A percentile compares a stretch with the other conserved stretches of the same genome.
Conservation (phyloP, 352 stramenopile species). For the Pythium insidiosum region DNA sequence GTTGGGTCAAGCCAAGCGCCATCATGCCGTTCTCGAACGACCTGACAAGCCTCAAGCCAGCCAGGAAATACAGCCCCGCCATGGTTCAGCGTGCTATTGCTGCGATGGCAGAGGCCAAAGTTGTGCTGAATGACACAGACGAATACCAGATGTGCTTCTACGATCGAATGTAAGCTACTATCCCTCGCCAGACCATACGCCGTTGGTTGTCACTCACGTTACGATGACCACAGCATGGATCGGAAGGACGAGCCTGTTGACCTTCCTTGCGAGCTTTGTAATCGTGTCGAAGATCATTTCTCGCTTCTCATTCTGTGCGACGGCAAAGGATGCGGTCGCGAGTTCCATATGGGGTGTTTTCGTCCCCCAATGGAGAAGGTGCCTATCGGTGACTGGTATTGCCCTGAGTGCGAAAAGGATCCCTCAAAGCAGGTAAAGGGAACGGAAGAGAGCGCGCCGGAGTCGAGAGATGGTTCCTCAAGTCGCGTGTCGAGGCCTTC, state of each 20-base stretch:
- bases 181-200: no score
- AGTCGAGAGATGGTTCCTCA: no score
- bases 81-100: conserved; percentile 42
- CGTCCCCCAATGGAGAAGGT: conserved; percentile 50
- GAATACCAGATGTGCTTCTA: conserved; percentile 51
- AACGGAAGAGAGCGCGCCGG: no score
- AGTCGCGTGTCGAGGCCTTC: no score
- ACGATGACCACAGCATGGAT: conserved; percentile 42
- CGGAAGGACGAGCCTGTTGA: conserved; percentile 52
- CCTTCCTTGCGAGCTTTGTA: conserved; percentile 77
- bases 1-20: conserved; percentile 63
- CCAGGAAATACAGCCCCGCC: conserved; percentile 63
- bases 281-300: conserved; percentile 72
- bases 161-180: conserved; percentile 65
- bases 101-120: conserved; percentile 63
- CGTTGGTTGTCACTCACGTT: not conserved
- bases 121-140: conserved; percentile 54
- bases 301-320: conserved; percentile 83
- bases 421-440: conserved; percentile 19
- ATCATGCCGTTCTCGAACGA: conserved; percentile 72
- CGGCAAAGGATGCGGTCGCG: conserved; percentile 66
- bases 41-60: conserved; percentile 39
- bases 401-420: conserved; percentile 51
- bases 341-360: conserved; percentile 86
- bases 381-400: conserved; percentile 72